Base-by-base conservation (phyloP, 208 protist species). In the Acanthamoeba sp. region DNA sequence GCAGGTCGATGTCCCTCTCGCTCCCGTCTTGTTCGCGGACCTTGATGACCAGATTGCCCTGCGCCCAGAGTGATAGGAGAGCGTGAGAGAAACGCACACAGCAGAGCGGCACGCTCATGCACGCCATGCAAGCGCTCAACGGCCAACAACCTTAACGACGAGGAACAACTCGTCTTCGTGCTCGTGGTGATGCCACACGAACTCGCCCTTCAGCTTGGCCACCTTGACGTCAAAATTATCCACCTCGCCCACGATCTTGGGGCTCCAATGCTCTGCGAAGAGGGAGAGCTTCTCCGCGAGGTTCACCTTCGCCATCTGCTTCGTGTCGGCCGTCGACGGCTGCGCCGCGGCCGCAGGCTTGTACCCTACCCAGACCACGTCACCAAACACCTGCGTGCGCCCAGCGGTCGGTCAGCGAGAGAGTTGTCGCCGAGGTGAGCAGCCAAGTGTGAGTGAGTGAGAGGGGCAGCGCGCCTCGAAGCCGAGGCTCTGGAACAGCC, bases 191-290 rank as follows among this genome's bases (percentile, higher is more conserved):
- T 91, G 85, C 85, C 85, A 91, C 48, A 91, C 57, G 57, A 91
- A 91, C 57, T 91, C 85, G 57, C 85, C 85, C 34, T 91, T 91
- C 27, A 91, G 57, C 55, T 91, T 91, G 24, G 85, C 85, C 20
- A 91, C 57, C 85, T 91, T 91, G 0, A 91, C 85, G 32, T 91
- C 50, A 16, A 73, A 73, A 16, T 91, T 36, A 55, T 91, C 59
- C 18, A 91, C 85, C 78, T 87, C 78, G 45, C 45, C 48, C 45
- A 87, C 78, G 48, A 87, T 50, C 10, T 87, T 87, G 48, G 78
- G 78, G 45, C 78, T 87, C 78, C 78, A 87, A n/a, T 87, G 78
- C 29, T 87, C 78, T 7, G 1, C 59, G 48, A 87, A 87, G 45
- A 87, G 78, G 24, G 78, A 1, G 1, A 87, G 42, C n/a, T 87